Percentiles rank a stretch among this genome's conserved stretches.
phyloP scores from a whole-genome alignment of 805 yeast genomes.

The Wickerhamomyces subpelliculosus region DNA sequence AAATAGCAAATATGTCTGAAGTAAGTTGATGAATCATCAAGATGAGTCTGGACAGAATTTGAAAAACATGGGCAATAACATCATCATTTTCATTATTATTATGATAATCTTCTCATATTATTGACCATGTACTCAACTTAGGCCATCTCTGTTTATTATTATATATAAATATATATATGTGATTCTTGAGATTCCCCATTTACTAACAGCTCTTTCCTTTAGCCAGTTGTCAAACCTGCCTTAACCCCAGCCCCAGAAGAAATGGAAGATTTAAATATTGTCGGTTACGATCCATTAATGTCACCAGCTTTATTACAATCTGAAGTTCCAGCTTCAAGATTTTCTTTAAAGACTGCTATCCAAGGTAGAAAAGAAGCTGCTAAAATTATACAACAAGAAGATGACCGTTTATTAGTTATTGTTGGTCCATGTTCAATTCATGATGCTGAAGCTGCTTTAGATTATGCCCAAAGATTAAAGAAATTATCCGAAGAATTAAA shows the following conservation, averaged over 20 bases:
- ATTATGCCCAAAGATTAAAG: constrained; percentile 69
- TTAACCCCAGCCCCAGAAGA: constrained; percentile 19
- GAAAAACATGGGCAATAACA: too few relatives aligned
- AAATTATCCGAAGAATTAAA: constrained; percentile 61
- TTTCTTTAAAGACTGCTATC: constrained; percentile 56
- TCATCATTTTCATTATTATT: too few relatives aligned
- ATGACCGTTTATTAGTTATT: constrained; percentile 79
- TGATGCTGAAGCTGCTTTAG: constrained; percentile 84
- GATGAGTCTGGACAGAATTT: too few relatives aligned
- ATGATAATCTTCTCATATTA: too few relatives aligned
- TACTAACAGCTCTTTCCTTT: too few relatives aligned
- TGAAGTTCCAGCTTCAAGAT: constrained; percentile 63
- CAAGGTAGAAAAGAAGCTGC: constrained; percentile 76
- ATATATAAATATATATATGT: too few relatives aligned
- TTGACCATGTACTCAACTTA: too few relatives aligned
- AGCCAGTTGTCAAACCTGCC: neutral
- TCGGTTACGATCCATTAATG: constrained; percentile 89
- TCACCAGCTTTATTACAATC: constrained; percentile 88
- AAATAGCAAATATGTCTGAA: too few relatives aligned
- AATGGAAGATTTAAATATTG: constrained; percentile 68
- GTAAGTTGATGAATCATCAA: too few relatives aligned
- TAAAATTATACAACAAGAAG: constrained; percentile 63
- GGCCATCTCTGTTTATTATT: too few relatives aligned
- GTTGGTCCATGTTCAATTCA: constrained; percentile 98
- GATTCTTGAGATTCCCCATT: too few relatives aligned